Conservation (phyloP, 768 basidiomycete species). For the Mycena amicta region DNA sequence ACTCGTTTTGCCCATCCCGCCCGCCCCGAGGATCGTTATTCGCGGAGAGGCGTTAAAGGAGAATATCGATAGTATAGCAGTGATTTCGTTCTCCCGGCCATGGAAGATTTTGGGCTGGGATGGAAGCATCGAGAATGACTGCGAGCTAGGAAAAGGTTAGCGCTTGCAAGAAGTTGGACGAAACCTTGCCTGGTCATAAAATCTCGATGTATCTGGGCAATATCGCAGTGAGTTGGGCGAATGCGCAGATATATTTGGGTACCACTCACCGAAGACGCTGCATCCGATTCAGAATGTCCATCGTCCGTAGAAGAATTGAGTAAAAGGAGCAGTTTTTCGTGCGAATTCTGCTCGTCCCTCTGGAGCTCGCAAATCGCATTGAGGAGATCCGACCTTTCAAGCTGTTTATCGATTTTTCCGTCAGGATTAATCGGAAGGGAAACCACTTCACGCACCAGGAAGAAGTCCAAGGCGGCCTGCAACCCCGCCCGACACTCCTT, state of each 20-base stretch:
- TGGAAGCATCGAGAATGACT: background rate
- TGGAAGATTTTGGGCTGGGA: background rate
- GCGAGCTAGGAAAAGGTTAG: background rate
- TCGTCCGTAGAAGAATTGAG: background rate
- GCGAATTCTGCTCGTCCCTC: background rate
- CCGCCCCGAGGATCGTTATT: background rate
- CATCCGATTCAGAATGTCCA: background rate
- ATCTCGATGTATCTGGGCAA: background rate
- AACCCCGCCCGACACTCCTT: background rate
- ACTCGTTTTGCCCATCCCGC: slow-evolving; percentile 1
- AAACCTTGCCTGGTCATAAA: background rate
- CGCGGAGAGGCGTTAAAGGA: background rate
- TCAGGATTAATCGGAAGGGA: background rate
- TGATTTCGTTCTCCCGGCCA: background rate
- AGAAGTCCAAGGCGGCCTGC: background rate
- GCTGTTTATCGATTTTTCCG: background rate
- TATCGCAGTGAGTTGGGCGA: background rate
- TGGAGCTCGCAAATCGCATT: background rate
- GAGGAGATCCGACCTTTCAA: background rate
- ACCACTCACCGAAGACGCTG: background rate
- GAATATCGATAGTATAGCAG: background rate
- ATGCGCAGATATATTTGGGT: background rate
- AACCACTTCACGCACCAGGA: background rate
- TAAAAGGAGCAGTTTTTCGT: background rate
- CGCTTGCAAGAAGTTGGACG: background rate